Base-by-base conservation (phyloP, 345 rosid genomes). In the Erodium maritimum region DNA sequence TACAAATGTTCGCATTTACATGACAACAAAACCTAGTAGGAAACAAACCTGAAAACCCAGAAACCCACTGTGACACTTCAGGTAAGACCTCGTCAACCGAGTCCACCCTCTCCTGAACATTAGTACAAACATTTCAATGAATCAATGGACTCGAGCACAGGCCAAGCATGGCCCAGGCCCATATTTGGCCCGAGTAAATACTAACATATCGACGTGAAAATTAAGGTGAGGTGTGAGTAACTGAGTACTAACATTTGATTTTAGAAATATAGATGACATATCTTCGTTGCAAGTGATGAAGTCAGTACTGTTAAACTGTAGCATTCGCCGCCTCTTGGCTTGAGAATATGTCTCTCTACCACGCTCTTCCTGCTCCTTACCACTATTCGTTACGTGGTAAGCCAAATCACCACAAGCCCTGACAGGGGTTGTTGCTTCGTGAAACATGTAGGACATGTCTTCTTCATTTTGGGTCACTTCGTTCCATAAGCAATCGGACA, bases 271-370 rank as follows among this genome's bases (percentile, higher is more conserved):
- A 69, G 91, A 71, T 20, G 91, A 68, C 61, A 63, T 64, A 62
- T 87, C 95, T 56, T 87, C 78, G 66, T 83, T 64, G 68, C 84
- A 75, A 69, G 74, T 68, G 52, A 79, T 66, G 22, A 80, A 71
- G 62, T 82, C 90, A 22, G 20, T 53, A 70, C 71, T 63, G 56
- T 89, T 95, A 61, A 90, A 94, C 8, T 82, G 96, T 67, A 94
- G 73, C 93, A 86, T 83, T 59, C 96, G 85, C 14, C 97, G 95
- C 78, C 99, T 78, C 75, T 94, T 94, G 52, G 77, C 50, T 66
- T 82, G 88, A 7, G 75, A 78, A 58, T 68, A 70, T 52, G 80
- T 65, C 70, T 79, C 91, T 69, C 67, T 75, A 11, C n/a, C n/a
- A n/a, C 19, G 60, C 61, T 69, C 84, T 64, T 70, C 86, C 46